Conservation (phyloP, 164 flowering plant genomes). For the Saururus chinensis region DNA sequence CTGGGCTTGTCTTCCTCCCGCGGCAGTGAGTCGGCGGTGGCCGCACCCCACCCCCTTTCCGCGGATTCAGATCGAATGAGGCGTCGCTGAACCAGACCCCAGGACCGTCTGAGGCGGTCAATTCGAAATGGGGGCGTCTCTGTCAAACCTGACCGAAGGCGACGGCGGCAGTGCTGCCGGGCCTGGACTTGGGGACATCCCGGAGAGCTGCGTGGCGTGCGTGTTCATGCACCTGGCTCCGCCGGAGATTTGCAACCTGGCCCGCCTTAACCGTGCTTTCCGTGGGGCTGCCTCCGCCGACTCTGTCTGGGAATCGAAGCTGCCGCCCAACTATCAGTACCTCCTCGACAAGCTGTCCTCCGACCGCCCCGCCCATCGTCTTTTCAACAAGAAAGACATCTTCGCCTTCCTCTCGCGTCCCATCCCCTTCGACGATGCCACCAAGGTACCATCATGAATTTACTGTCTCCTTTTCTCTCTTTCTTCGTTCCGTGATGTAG, state of each 20-base stretch:
- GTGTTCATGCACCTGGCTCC: conserved; percentile 79
- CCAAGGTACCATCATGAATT: conserved; percentile 36
- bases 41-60: too few species aligned
- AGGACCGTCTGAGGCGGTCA: not conserved
- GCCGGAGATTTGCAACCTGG: conserved; percentile 97
- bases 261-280: conserved; percentile 84
- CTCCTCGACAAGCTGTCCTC: conserved; percentile 49
- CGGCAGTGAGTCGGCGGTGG: too few species aligned
- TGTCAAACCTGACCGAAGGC: conserved; percentile 65
- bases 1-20: too few species aligned
- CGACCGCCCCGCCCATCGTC: conserved; percentile 17
- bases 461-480: not conserved
- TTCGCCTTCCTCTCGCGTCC: conserved; percentile 83
- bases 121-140: conserved; percentile 23
- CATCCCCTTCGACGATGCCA: conserved; percentile 58
- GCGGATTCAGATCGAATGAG: not conserved
- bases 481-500: not conserved
- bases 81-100: not conserved
- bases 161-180: conserved; percentile 22
- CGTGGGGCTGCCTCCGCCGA: conserved; percentile 97
- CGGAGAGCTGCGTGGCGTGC: conserved; percentile 94
- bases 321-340: conserved; percentile 66
- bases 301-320: conserved; percentile 82
- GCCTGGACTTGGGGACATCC: conserved; percentile 93
- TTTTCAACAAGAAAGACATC: conserved; percentile 63